Conservation (phyloP, 768 basidiomycete genomes). For the Cantharellus cinnabarinus region DNA sequence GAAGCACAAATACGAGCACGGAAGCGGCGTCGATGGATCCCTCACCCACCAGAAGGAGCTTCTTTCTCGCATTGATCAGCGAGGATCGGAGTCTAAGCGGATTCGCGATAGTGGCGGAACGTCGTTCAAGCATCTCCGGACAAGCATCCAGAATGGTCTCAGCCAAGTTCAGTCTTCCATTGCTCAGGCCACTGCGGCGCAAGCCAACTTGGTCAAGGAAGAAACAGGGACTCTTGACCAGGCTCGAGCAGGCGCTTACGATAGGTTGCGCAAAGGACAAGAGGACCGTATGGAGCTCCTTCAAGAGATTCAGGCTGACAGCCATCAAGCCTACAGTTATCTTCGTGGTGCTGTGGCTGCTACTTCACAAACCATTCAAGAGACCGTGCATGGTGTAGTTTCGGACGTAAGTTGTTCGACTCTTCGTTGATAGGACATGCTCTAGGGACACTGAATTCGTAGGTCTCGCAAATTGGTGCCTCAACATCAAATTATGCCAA, state of each 20-base stretch:
- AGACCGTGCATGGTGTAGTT: slow-evolving; percentile 2
- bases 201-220: background rate
- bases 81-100: slow-evolving; percentile 28
- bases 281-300: background rate
- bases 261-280: slow-evolving; percentile 1
- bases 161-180: background rate
- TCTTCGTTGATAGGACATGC: background rate
- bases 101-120: slow-evolving; percentile 26
- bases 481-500: background rate
- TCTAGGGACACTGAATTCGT: background rate
- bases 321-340: background rate
- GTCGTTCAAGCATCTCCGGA: background rate
- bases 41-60: slow-evolving; percentile 3
- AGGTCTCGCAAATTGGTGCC: background rate
- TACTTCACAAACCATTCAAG: slow-evolving; percentile 1
- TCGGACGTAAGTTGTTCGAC: slow-evolving; percentile 1
- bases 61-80: background rate
- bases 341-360: background rate
- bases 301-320: background rate
- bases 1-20: slow-evolving; percentile 30
- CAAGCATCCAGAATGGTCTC: background rate
- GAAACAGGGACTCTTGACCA: background rate
- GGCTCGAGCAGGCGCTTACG: background rate
- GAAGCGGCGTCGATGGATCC: slow-evolving; percentile 22
- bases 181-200: background rate